phyloP scores from a whole-genome alignment of 2,329 filamentous ascomycete genomes.

The Neonectria faginata region DNA sequence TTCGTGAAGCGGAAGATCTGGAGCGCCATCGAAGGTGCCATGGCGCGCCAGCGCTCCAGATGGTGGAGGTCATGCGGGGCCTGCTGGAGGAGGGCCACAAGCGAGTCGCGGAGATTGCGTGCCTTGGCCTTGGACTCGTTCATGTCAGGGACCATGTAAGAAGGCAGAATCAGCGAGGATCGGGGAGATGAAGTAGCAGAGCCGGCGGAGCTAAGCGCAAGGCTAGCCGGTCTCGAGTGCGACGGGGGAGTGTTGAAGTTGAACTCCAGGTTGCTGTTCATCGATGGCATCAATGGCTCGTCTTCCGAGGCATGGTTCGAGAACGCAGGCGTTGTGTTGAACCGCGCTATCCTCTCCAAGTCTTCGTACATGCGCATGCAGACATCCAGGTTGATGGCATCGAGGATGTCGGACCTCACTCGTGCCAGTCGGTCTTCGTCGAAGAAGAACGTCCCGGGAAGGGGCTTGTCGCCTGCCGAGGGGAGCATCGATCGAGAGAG shows the following conservation, averaged over 20 bases:
- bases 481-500: slow-evolving; percentile 67
- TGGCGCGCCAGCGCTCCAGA: slow-evolving; percentile 62
- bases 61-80: slow-evolving; percentile 57
- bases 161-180: slow-evolving; percentile 56
- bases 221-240: slow-evolving; percentile 62
- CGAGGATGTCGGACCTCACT: slow-evolving; percentile 69
- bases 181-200: slow-evolving; percentile 65
- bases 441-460: slow-evolving; percentile 72
- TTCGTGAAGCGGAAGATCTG: slow-evolving; percentile 70
- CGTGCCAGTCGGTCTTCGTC: slow-evolving; percentile 73
- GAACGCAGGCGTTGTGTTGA: slow-evolving; percentile 44
- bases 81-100: slow-evolving; percentile 67
- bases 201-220: slow-evolving; percentile 62
- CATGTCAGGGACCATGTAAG: slow-evolving; percentile 53
- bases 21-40: slow-evolving; percentile 65
- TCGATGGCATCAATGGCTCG: slow-evolving; percentile 43
- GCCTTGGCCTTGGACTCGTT: slow-evolving; percentile 58
- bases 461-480: slow-evolving; percentile 58
- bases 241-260: slow-evolving; percentile 61
- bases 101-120: slow-evolving; percentile 63
- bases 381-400: slow-evolving; percentile 72
- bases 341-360: slow-evolving; percentile 59
- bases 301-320: slow-evolving; percentile 41
- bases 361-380: slow-evolving; percentile 71
- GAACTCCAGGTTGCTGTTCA: slow-evolving; percentile 54